Evolutionary conservation across 192 early-diverging fungal genomes (phyloP).

Genomic region (Allomyces macrogynus): DNA sequence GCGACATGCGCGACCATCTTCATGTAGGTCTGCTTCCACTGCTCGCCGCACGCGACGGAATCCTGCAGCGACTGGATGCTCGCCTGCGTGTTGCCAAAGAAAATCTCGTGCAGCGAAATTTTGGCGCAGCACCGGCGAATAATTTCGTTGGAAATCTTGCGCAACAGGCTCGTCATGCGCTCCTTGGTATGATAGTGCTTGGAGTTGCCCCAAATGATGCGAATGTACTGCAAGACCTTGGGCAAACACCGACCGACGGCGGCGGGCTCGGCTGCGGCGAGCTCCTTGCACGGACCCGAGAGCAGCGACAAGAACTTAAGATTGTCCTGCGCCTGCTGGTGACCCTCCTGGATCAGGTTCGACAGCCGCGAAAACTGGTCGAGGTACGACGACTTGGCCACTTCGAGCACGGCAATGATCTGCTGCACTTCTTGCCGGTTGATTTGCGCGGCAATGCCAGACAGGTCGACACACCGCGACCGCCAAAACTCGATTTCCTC

Average conservation of each 20-base stretch:
- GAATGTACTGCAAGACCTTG: slow-evolving; percentile 26
- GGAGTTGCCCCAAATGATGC: slow-evolving; percentile 43
- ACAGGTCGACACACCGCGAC: slow-evolving; percentile 35
- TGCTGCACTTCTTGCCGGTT: slow-evolving; percentile 27
- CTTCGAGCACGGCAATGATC: slow-evolving; percentile 27
- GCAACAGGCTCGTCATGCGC: slow-evolving; percentile 28
- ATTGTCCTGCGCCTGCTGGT: slow-evolving; percentile 38
- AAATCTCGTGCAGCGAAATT: slow-evolving; percentile 40
- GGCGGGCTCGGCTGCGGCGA: slow-evolving; percentile 29
- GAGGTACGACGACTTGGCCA: slow-evolving; percentile 35
- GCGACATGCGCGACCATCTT: slow-evolving; percentile 23
- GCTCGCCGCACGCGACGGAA: slow-evolving; percentile 37
- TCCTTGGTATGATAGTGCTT: slow-evolving; percentile 40
- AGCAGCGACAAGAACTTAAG: slow-evolving; percentile 39
- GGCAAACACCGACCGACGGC: slow-evolving; percentile 26
- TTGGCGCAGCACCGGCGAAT: slow-evolving; percentile 36
- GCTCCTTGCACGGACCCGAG: slow-evolving; percentile 22
- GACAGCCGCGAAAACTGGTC: slow-evolving; percentile 38
- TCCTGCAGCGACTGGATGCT: slow-evolving; percentile 34
- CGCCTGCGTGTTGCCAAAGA: slow-evolving; percentile 34
- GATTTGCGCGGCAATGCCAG: slow-evolving; percentile 36
- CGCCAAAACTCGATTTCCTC: slow-evolving; percentile 46
- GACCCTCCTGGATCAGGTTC: slow-evolving; percentile 39
- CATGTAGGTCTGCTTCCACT: slow-evolving; percentile 35
- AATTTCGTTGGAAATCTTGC: slow-evolving; percentile 44